phyloP scores from a whole-genome alignment of 2,329 filamentous ascomycete species.

The Hypoxylon sp. region DNA sequence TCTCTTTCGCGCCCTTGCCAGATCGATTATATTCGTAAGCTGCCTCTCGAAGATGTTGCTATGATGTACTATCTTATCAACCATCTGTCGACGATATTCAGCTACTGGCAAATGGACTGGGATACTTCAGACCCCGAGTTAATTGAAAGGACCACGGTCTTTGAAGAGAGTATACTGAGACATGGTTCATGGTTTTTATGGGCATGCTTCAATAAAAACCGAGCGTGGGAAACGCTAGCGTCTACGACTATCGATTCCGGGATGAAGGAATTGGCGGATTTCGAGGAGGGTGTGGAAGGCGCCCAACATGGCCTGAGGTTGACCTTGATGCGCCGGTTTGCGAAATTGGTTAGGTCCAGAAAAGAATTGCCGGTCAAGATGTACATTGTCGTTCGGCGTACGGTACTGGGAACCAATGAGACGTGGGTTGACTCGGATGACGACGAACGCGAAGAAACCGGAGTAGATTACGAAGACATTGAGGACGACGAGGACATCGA shows the following conservation, averaged over 20 bases:
- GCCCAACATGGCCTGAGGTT: conserved; percentile 41
- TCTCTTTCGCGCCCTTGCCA: conserved; percentile 37
- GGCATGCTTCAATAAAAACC: conserved; percentile 26
- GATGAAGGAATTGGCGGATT: conserved; percentile 40
- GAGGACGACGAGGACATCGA: background rate
- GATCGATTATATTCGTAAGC: conserved; percentile 40
- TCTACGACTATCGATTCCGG: conserved; percentile 32
- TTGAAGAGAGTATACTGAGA: conserved; percentile 45
- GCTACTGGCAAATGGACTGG: background rate
- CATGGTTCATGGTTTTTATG: conserved; percentile 49
- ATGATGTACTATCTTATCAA: conserved; percentile 39
- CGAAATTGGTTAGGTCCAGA: conserved; percentile 9
- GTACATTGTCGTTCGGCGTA: background rate
- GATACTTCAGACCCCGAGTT: conserved; percentile 1
- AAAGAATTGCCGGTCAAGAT: background rate
- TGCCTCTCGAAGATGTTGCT: conserved; percentile 39
- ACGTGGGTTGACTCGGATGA: background rate
- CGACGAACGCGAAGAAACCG: background rate
- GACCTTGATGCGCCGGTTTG: conserved; percentile 38
- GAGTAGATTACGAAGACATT: background rate
- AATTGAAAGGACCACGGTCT: conserved; percentile 1
- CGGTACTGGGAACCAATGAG: conserved; percentile 4
- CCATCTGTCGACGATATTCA: conserved; percentile 21
- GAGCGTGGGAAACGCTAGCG: conserved; percentile 19
- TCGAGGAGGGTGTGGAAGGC: conserved; percentile 40